phyloP scores from a whole-genome alignment of 768 basidiomycete species.

The Rhizopogon vulgaris region DNA sequence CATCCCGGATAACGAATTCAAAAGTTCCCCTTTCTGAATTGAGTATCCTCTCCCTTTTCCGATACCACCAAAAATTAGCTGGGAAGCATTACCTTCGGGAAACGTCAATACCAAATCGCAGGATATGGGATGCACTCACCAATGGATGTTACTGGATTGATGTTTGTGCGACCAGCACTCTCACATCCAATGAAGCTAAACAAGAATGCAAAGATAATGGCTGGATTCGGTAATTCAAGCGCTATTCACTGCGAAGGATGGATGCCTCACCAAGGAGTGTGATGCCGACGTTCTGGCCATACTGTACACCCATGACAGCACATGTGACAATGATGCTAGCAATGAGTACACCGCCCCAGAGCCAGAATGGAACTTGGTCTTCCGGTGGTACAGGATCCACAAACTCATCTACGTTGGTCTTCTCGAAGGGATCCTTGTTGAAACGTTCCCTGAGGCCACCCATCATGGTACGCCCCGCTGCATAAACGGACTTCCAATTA shows the following conservation, averaged over 20 bases:
- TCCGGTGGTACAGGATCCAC: conserved; percentile 46
- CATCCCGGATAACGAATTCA: conserved; percentile 21
- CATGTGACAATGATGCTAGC: conserved; percentile 43
- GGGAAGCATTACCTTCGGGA: conserved; percentile 37
- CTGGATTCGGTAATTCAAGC: neutral
- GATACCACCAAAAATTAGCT: conserved; percentile 61
- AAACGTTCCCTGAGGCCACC: conserved; percentile 5
- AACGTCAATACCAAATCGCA: neutral
- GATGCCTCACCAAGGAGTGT: conserved; percentile 16
- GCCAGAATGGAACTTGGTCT: conserved; percentile 49
- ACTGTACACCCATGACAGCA: conserved; percentile 48
- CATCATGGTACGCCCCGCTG: neutral
- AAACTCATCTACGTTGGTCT: conserved; percentile 29
- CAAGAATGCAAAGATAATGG: conserved; percentile 54
- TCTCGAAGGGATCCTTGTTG: neutral
- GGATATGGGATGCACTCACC: conserved; percentile 14
- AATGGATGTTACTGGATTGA: conserved; percentile 57
- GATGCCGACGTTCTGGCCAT: conserved; percentile 43
- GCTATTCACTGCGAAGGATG: neutral
- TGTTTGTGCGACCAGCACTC: conserved; percentile 51
- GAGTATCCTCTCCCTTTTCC: conserved; percentile 37
- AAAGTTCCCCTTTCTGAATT: conserved; percentile 10
- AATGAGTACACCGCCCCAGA: conserved; percentile 50
- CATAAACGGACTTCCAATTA: conserved; percentile 17
- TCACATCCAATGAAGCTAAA: conserved; percentile 68